These are phyloP conservation scores for Oenanthe javanica DNA, from an alignment of 140 eudicot genomes.

Conservation along the genomic window DNA sequence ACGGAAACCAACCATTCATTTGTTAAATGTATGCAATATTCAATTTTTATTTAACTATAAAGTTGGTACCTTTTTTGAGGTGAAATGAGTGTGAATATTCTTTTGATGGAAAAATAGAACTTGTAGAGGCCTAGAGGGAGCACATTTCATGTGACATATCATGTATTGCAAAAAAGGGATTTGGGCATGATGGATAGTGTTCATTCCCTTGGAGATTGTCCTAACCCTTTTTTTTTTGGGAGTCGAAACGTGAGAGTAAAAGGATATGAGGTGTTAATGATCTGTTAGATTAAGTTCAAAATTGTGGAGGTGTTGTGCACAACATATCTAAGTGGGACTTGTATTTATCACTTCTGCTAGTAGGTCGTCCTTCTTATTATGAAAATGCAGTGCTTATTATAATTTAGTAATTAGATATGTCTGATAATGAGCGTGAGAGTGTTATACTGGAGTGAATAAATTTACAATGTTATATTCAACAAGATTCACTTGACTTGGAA, in stretches of 20 bases:
- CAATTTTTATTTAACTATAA: too few species aligned
- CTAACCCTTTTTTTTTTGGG: neutral
- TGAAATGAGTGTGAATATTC: too few species aligned
- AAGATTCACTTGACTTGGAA: neutral
- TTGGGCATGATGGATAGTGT: neutral
- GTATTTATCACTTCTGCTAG: neutral
- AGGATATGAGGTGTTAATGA: neutral
- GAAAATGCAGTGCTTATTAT: neutral
- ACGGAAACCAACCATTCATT: neutral
- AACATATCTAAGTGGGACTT: neutral
- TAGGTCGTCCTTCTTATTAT: neutral
- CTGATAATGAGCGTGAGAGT: neutral
- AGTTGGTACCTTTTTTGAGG: too few species aligned
- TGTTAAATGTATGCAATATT: neutral
- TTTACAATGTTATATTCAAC: neutral
- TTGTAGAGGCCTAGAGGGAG: neutral
- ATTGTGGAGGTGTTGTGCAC: neutral
- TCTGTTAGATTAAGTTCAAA: neutral
- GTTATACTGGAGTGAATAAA: neutral
- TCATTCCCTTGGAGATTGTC: neutral
- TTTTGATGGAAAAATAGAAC: neutral
- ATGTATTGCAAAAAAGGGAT: neutral
- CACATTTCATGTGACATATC: neutral
- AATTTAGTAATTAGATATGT: neutral
- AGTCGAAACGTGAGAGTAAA: neutral